Evolutionary conservation across 352 stramenopile species (phyloP).

Genomic region (Saprolegnia parasitica): DNA sequence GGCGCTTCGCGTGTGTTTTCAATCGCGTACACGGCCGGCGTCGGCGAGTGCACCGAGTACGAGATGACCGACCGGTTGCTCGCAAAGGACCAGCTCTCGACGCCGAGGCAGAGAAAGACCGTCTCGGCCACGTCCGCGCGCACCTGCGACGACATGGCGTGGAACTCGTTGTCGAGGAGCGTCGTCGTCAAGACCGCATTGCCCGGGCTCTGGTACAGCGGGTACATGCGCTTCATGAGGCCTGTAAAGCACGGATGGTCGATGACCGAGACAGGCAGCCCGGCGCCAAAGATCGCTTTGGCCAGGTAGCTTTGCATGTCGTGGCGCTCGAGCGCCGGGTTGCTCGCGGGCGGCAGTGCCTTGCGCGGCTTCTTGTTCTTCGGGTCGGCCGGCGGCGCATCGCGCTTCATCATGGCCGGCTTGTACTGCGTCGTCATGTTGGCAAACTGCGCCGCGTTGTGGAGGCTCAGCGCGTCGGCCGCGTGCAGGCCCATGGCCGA

Average conservation of each 20-base stretch:
- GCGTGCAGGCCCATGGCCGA: conserved; percentile 29
- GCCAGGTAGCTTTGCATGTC: conserved; percentile 55
- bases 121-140: conserved; percentile 53
- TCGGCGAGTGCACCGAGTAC: conserved; percentile 53
- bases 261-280: conserved; percentile 50
- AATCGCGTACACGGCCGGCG: conserved; percentile 47
- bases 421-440: not conserved
- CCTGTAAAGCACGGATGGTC: conserved; percentile 56
- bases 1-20: conserved; percentile 50
- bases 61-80: conserved; percentile 49
- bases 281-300: conserved; percentile 49
- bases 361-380: conserved; percentile 3
- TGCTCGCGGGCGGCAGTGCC: not conserved
- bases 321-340: conserved; percentile 35
- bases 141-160: conserved; percentile 52
- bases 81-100: conserved; percentile 46
- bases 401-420: conserved; percentile 4
- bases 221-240: conserved; percentile 56
- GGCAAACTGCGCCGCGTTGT: not conserved
- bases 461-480: not conserved
- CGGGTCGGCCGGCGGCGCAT: not conserved
- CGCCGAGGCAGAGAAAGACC: conserved; percentile 43
- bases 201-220: conserved; percentile 32
- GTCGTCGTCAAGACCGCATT: conserved; percentile 44
- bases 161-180: conserved; percentile 57